Evolutionary conservation across 768 basidiomycete species (phyloP).

Genomic region (Sarcodon aspratus): DNA sequence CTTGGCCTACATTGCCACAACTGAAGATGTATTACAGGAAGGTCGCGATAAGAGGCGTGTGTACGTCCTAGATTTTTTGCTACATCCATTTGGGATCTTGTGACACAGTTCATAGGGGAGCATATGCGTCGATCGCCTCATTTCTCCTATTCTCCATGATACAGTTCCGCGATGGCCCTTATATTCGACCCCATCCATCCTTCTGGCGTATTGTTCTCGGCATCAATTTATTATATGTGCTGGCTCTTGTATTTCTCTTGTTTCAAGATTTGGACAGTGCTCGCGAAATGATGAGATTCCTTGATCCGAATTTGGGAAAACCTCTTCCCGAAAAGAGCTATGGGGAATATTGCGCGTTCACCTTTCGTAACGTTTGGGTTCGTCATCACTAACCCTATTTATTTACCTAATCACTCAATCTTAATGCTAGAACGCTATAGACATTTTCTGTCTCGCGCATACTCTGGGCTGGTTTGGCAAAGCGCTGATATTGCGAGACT

Average conservation of each 20-base stretch:
- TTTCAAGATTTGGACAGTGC: slow-evolving; percentile 80
- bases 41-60: slow-evolving; percentile 72
- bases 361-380: slow-evolving; percentile 57
- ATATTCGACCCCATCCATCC: slow-evolving; percentile 79
- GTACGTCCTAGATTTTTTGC: slow-evolving; percentile 30
- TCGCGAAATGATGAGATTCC: slow-evolving; percentile 62
- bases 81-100: background rate
- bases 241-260: slow-evolving; percentile 72
- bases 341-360: slow-evolving; percentile 69
- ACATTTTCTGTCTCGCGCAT: slow-evolving; percentile 83
- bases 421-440: slow-evolving; percentile 52
- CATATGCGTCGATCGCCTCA: slow-evolving; percentile 61
- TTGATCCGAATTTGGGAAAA: slow-evolving; percentile 62
- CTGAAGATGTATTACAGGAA: slow-evolving; percentile 77
- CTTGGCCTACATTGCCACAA: slow-evolving; percentile 73
- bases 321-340: slow-evolving; percentile 80
- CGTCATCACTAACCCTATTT: slow-evolving; percentile 8
- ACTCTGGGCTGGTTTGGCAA: slow-evolving; percentile 87
- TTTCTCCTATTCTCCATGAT: slow-evolving; percentile 79
- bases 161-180: slow-evolving; percentile 85
- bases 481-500: slow-evolving; percentile 81
- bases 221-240: slow-evolving; percentile 73
- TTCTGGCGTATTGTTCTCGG: slow-evolving; percentile 78
- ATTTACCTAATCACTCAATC: slow-evolving; percentile 1
- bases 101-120: slow-evolving; percentile 36